phyloP scores from a whole-genome alignment of 2,329 filamentous ascomycete species.

The Alternaria postmessia region DNA sequence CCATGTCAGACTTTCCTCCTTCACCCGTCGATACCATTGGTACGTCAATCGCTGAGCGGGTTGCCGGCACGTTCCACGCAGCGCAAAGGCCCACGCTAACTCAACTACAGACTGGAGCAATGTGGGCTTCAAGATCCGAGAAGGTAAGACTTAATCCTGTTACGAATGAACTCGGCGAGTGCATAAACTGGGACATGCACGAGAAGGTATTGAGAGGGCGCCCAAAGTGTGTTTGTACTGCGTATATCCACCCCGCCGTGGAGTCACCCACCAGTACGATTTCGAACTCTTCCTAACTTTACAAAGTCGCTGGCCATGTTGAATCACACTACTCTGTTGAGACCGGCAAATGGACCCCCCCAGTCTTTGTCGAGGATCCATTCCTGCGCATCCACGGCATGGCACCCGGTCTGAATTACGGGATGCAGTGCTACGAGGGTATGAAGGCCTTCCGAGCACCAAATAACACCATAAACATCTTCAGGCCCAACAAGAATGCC shows the following conservation, averaged over 20 bases:
- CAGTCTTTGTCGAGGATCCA: conserved; percentile 81
- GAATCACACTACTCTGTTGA: conserved; percentile 82
- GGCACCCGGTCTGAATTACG: conserved; percentile 92
- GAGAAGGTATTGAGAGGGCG: neutral
- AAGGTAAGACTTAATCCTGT: conserved; percentile 65
- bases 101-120: conserved; percentile 78
- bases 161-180: neutral
- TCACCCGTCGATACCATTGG: conserved; percentile 79
- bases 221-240: neutral
- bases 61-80: neutral
- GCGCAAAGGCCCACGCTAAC: conserved; percentile 15
- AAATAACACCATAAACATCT: conserved; percentile 78
- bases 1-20: conserved; percentile 65
- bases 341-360: conserved; percentile 78
- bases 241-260: neutral
- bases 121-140: conserved; percentile 89
- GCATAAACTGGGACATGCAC: neutral
- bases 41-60: conserved; percentile 42
- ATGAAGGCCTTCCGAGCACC: conserved; percentile 92
- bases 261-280: neutral
- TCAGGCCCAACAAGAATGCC: conserved; percentile 88
- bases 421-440: conserved; percentile 98
- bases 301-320: conserved; percentile 87
- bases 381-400: conserved; percentile 92
- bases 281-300: conserved; percentile 12